Conservation (phyloP, 1,284 basidiomycete species). For the Filobasidium uniguttulatum region DNA sequence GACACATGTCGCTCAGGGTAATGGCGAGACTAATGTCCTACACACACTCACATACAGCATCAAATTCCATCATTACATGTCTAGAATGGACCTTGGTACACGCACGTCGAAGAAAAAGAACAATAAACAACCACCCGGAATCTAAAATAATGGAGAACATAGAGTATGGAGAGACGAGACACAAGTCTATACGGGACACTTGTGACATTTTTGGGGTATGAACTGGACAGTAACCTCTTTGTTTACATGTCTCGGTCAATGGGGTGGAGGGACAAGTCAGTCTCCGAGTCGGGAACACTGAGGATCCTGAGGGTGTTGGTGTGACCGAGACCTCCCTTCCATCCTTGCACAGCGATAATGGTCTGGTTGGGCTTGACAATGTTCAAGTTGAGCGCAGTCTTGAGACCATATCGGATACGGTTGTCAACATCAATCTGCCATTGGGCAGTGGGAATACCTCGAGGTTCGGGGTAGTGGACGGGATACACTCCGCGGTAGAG, state of each 20-base stretch:
- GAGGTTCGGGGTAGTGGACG: constrained; percentile 81
- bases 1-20: too few relatives aligned
- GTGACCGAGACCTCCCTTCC: constrained; percentile 94
- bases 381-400: constrained; percentile 70
- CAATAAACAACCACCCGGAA: too few relatives aligned
- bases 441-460: constrained; percentile 71
- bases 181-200: too few relatives aligned
- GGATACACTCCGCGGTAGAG: constrained; percentile 95
- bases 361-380: constrained; percentile 83
- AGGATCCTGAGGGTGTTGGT: constrained; percentile 39
- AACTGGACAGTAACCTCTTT: too few relatives aligned
- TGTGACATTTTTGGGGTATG: too few relatives aligned
- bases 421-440: constrained; percentile 89
- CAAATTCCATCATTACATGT: too few relatives aligned
- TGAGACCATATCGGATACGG: constrained; percentile 50
- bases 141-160: too few relatives aligned
- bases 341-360: constrained; percentile 91
- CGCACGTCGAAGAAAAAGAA: too few relatives aligned
- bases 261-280: constrained; percentile 66
- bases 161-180: too few relatives aligned
- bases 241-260: constrained; percentile 21
- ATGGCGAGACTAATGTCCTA: too few relatives aligned
- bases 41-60: too few relatives aligned
- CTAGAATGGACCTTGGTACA: too few relatives aligned
- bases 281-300: constrained; percentile 63